Evolutionary conservation across 1,139 yeast species (phyloP).

Genomic region (Magnusiomyces fungicola): DNA sequence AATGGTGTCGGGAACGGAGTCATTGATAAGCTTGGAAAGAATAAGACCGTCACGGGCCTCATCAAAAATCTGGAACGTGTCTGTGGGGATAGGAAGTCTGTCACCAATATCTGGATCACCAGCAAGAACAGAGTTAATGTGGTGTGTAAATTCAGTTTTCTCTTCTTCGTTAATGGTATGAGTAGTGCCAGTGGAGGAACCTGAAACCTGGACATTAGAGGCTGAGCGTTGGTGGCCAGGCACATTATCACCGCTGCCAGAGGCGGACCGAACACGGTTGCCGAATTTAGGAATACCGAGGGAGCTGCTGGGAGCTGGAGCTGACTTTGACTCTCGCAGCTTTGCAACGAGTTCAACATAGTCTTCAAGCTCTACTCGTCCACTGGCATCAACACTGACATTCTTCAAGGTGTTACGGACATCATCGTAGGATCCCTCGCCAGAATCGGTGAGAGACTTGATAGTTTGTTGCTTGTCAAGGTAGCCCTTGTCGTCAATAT

Average conservation of each 20-base stretch:
- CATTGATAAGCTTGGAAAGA: conserved; percentile 86
- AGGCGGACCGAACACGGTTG: conserved; percentile 14
- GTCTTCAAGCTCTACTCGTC: conserved; percentile 94
- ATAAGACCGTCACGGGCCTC: conserved; percentile 96
- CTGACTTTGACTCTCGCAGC: conserved; percentile 30
- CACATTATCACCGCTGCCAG: conserved; percentile 8
- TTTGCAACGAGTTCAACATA: conserved; percentile 64
- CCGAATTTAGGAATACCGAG: conserved; percentile 20
- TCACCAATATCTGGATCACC: conserved; percentile 87
- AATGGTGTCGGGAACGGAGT: conserved; percentile 95
- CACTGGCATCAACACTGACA: conserved; percentile 93
- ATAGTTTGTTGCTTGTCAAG: conserved; percentile 87
- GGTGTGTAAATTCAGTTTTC: conserved; percentile 90
- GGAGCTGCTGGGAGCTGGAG: conserved; percentile 20
- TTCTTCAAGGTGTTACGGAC: conserved; percentile 88
- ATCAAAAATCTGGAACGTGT: conserved; percentile 90
- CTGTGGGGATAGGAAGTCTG: conserved; percentile 87
- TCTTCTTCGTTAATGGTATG: conserved; percentile 98
- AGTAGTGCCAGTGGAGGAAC: conserved; percentile 84
- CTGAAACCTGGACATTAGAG: conserved; percentile 59
- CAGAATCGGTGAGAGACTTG: conserved; percentile 71
- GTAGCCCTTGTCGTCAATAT: conserved; percentile 90
- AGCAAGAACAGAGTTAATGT: conserved; percentile 81
- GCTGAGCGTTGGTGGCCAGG: conserved; percentile 14
- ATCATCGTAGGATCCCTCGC: conserved; percentile 79